A percentile compares a stretch with the other conserved stretches of the same genome.
These are phyloP conservation scores for Tuctoria greenei DNA, from an alignment of 176 grass and related monocot species.

Conservation along the genomic window DNA sequence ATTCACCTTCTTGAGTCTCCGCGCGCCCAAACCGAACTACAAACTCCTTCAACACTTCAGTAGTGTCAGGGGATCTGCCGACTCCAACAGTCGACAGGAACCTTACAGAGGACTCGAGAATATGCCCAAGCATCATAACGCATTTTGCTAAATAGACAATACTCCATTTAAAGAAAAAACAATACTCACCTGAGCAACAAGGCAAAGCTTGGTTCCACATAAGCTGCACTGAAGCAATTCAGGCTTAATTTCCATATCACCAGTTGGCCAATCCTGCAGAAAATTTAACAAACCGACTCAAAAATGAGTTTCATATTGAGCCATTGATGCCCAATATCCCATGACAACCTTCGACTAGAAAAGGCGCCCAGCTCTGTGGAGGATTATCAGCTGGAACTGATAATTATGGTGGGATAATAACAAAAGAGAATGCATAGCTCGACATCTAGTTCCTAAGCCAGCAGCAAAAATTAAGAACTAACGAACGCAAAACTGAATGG, in stretches of 20 bases:
- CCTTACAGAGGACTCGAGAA: background rate
- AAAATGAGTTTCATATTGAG: background rate
- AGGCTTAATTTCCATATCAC: constrained; percentile 36
- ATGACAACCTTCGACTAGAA: background rate
- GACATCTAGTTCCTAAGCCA: background rate
- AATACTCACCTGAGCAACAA: constrained; percentile 74
- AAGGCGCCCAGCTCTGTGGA: constrained; percentile 3
- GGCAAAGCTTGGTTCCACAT: constrained; percentile 64
- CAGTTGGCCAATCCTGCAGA: constrained; percentile 68
- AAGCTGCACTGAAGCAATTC: constrained; percentile 55
- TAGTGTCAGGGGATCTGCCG: too few species aligned
- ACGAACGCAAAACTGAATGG: background rate
- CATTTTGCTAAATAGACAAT: background rate
- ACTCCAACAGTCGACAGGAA: too few species aligned
- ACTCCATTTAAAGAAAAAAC: too few species aligned
- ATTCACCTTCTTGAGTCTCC: too few species aligned
- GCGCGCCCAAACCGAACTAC: too few species aligned
- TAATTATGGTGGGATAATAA: background rate
- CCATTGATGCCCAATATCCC: background rate
- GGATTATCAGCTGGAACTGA: background rate
- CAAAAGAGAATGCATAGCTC: background rate
- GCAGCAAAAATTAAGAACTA: background rate
- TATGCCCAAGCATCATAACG: background rate
- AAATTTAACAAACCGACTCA: constrained; percentile 12
- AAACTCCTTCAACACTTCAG: too few species aligned